phyloP scores from a whole-genome alignment of 106 monocot species.

The Dendrobium chrysotoxum region DNA sequence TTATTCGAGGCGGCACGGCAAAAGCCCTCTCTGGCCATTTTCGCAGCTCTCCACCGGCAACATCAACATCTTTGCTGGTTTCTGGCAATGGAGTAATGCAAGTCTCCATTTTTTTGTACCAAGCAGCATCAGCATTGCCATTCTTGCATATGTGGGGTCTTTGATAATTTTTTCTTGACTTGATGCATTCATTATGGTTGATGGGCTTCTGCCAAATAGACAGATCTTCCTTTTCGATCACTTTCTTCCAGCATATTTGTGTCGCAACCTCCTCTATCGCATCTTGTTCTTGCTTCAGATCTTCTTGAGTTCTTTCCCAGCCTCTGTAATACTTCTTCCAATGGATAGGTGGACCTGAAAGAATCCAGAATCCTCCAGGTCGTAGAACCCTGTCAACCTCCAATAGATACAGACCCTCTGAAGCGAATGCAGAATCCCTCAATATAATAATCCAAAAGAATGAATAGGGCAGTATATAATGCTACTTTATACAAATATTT shows the following conservation, averaged over 20 bases:
- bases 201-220: slow-evolving; percentile 51
- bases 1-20: slow-evolving; percentile 34
- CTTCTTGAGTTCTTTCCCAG: slow-evolving; percentile 50
- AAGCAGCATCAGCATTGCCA: slow-evolving; percentile 15
- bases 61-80: slow-evolving; percentile 15
- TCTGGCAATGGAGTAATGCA: slow-evolving; percentile 46
- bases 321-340: slow-evolving; percentile 50
- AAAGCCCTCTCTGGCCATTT: slow-evolving; percentile 39
- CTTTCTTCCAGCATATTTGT: slow-evolving; percentile 51
- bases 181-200: slow-evolving; percentile 38
- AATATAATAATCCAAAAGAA: too few relatives aligned
- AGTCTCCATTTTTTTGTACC: slow-evolving; percentile 45
- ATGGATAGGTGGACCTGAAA: slow-evolving; percentile 54
- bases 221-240: slow-evolving; percentile 43
- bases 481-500: too few relatives aligned
- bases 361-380: slow-evolving; percentile 57
- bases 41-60: slow-evolving; percentile 28
- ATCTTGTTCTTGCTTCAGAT: slow-evolving; percentile 53
- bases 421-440: background rate
- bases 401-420: slow-evolving; percentile 48
- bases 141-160: slow-evolving; percentile 13
- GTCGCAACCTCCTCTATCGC: slow-evolving; percentile 36
- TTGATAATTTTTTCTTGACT: slow-evolving; percentile 10
- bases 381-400: slow-evolving; percentile 55
- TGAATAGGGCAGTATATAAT: too few relatives aligned